Base-by-base conservation (phyloP, 306 rosid genomes). In the Casuarina cunninghamiana region DNA sequence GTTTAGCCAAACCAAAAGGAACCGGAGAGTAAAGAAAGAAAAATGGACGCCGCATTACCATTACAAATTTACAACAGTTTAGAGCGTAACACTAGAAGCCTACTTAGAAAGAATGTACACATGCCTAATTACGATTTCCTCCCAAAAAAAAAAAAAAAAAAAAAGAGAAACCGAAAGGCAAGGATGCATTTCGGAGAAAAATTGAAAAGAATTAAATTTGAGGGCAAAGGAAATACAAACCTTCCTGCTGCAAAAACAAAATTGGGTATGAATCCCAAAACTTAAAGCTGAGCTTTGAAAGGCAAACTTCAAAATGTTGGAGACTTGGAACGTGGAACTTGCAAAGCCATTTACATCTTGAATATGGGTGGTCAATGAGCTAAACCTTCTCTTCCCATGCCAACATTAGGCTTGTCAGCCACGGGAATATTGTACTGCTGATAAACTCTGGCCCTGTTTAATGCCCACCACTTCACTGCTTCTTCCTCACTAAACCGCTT, bases 381-480 rank as follows among this genome's bases (percentile, higher is more conserved):
- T 88, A 95, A 85, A 58, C 90, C 97, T 79, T 90, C 97, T 78
- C 97, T 88, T 76, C 97, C 99, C 77, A 88, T 79, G 37, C 97
- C 96, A 71, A 95, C 87, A 74, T 83, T 80, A 26, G 97, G 87
- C 86, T 95, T 95, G 86, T 95, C 97, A 39, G 88, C 75, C 85
- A 83, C 84, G 43, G 93, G 93, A 65, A 93, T 97, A 48, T 95
- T 88, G 85, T 95, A 95, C 69, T 88, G 90, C 82, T 93, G 96
- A 35, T 93, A 87, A 5, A 95, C 99, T 78, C 99, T 90, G 58
- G 83, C 88, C 0, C 97, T 92, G 69, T 95, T 95, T 83, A 88
- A 97, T 11, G 97, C 94, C 99, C 99, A 95, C 99, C 99, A 93
- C 73, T 86, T 90, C 83, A 89, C 97, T 78, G 99, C 99, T 82